phyloP scores from a whole-genome alignment of 768 basidiomycete genomes.

The Boletales sp. region DNA sequence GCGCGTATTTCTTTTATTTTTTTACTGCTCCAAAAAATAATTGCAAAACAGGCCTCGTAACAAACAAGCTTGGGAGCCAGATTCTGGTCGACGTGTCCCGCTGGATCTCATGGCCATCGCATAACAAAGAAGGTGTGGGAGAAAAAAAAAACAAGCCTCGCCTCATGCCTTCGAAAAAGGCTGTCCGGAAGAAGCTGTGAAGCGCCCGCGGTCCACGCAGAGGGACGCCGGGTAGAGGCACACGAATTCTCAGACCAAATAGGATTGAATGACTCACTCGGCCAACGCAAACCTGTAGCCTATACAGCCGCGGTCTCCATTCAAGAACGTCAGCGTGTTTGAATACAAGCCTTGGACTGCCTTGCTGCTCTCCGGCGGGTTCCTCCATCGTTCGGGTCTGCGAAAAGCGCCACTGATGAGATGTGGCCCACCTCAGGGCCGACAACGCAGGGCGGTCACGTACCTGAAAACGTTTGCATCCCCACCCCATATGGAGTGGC shows the following conservation, averaged over 20 bases:
- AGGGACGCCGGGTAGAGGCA: slow-evolving; percentile 6
- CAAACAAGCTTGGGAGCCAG: too few species aligned
- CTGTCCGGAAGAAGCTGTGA: slow-evolving; percentile 5
- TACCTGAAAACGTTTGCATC: slow-evolving; percentile 63
- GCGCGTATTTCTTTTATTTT: neutral
- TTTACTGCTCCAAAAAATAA: neutral
- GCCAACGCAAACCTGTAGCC: slow-evolving; percentile 58
- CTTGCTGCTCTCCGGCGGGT: slow-evolving; percentile 33
- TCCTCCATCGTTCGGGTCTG: slow-evolving; percentile 54
- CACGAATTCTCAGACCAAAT: neutral
- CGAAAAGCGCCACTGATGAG: slow-evolving; percentile 20
- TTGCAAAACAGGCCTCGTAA: too few species aligned
- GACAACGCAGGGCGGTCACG: slow-evolving; percentile 23
- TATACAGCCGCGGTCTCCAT: slow-evolving; percentile 58
- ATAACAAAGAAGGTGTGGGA: slow-evolving; percentile 16
- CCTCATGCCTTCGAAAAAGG: slow-evolving; percentile 4
- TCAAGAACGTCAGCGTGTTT: slow-evolving; percentile 54
- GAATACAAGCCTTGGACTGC: slow-evolving; percentile 51
- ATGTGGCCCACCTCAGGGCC: slow-evolving; percentile 17
- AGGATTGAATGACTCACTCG: slow-evolving; percentile 43
- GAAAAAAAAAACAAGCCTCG: neutral
- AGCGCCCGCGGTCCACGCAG: slow-evolving; percentile 3
- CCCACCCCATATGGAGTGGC: slow-evolving; percentile 54
- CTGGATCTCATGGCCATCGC: too few species aligned
- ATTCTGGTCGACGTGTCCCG: too few species aligned